Evolutionary conservation across 2,329 filamentous ascomycete genomes (phyloP), one percentile per base, ranked within the genome.

Genomic region (Dactylellina haptotyla): DNA sequence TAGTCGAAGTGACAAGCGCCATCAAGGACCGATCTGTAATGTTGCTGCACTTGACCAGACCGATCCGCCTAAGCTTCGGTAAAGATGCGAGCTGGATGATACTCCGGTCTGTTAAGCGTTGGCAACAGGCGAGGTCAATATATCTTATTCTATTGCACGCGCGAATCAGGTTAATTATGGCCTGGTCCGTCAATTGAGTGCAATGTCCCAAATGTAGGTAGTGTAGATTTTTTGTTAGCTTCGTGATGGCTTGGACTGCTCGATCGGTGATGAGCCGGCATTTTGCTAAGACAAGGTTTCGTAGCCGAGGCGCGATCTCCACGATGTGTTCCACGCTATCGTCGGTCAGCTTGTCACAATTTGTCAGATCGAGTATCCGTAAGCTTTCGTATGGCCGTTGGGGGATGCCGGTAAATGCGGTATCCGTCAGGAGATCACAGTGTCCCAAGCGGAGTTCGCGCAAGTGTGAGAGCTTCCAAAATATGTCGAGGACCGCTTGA

Each of bases 191-290:
- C 79, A 99, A 93, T 50, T 93, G 88, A 26, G 88, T 87, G 81
- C 95, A 99, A 80, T 99, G 95, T 8, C 95, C 95, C 1, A 99
- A 85, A 79, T 99, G 95, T 58, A 99, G 89, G 80, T 97, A 98
- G 81, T 99, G 95, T 62, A 99, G 83, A 78, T 98, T 99, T 84
- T 97, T 98, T 75, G 93, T 93, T 2, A 99, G 85, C 77, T 87
- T 89, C 65, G 93, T 90, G 75, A 99, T 98, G 77, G 90, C 85
- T 9, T 46, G 63, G 6, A 99, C 93, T 6, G 94, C 90, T 50
- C 87, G 86, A 81, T 99, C 94, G 1, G 95, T 98, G 78, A 99
- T 91, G 78, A 93, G 90, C 76, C 90, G 88, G 81, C 95, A 99
- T 82, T 99, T 99, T 76, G 93, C 92, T 14, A 99, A 86, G 4